Base-by-base conservation (phyloP, 805 yeast genomes). In the Brettanomyces sp. region DNA sequence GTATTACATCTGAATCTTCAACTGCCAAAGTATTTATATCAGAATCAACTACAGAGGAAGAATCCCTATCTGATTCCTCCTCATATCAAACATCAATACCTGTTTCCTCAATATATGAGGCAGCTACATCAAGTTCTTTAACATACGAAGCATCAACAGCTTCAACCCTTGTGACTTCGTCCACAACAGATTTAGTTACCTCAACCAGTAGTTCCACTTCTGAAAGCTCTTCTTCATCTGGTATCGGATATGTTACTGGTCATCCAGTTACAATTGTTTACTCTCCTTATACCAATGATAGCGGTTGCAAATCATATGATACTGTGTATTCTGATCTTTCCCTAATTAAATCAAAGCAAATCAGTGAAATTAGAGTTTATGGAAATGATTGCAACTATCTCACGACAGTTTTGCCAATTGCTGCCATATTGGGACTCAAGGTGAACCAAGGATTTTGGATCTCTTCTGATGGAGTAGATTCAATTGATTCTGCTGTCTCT, bases 371-470 rank as follows among this genome's bases (percentile, higher is more conserved):
- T 45, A 79, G 97, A 69, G 62, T 87, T 45, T 90, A 90, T 60
- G 95, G 95, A 55, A 83, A 86, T 48, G 97, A 90, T 64, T 90
- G 97, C 69, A 72, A 76, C 60, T 76, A 84, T 24, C 64, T 85
- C 42, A 58, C 72, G 30, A 79, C 83, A 3, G 79, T 88, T 36
- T 72, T 79, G 55, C 86, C 93, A 42, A 73, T 72, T 36, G 76
- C 83, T 53, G 56, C 58, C 23, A 43, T 62, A 12, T 65, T 83
- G 45, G 95, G 95, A 4, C 62, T 90, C 44, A 77, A 67, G 36
- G 77, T 89, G 48, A 83, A 85, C 63, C 96, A 87, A 70, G 96
- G 97, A 42, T 74, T 90, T 64, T 90, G 93, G 90, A 80, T 90
- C 52, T 62, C 73, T 41, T 49, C 65, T 18, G 69, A 62, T 25